Evolutionary conservation across 441 rosid species (phyloP).

Genomic region (Gossypium aridum): DNA sequence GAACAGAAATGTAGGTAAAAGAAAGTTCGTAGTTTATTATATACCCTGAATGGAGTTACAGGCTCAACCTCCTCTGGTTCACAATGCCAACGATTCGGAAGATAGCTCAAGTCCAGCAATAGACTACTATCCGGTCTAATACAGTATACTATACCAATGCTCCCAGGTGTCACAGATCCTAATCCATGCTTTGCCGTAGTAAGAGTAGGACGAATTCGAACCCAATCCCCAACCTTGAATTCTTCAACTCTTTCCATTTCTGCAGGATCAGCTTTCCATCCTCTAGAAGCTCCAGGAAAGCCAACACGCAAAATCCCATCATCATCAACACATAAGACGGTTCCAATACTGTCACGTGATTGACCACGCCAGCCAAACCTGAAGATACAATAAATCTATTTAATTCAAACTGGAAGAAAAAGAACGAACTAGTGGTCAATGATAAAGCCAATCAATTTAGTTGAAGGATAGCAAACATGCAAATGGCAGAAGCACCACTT

Average conservation of each 20-base stretch:
- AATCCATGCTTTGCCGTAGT: slow-evolving; percentile 95
- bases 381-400: slow-evolving; percentile 16
- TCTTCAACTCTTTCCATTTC: slow-evolving; percentile 99
- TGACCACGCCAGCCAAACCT: slow-evolving; percentile 99
- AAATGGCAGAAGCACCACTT: neutral
- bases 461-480: neutral
- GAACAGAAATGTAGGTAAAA: neutral
- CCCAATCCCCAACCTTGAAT: slow-evolving; percentile 99
- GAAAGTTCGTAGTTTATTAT: slow-evolving; percentile 10
- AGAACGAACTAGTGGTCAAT: neutral
- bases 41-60: slow-evolving; percentile 89
- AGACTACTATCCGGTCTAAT: slow-evolving; percentile 96
- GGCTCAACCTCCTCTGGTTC: slow-evolving; percentile 99
- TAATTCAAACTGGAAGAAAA: neutral
- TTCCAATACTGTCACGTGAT: slow-evolving; percentile 91
- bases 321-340: slow-evolving; percentile 96
- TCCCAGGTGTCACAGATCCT: slow-evolving; percentile 94
- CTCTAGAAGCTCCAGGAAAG: slow-evolving; percentile 99
- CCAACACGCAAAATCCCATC: slow-evolving; percentile 99
- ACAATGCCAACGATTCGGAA: slow-evolving; percentile 92
- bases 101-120: slow-evolving; percentile 85
- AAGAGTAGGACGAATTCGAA: slow-evolving; percentile 91
- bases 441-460: neutral
- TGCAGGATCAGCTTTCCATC: slow-evolving; percentile 99
- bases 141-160: slow-evolving; percentile 94